Base-by-base conservation (phyloP, 345 rosid genomes). In the Murraya paniculata region DNA sequence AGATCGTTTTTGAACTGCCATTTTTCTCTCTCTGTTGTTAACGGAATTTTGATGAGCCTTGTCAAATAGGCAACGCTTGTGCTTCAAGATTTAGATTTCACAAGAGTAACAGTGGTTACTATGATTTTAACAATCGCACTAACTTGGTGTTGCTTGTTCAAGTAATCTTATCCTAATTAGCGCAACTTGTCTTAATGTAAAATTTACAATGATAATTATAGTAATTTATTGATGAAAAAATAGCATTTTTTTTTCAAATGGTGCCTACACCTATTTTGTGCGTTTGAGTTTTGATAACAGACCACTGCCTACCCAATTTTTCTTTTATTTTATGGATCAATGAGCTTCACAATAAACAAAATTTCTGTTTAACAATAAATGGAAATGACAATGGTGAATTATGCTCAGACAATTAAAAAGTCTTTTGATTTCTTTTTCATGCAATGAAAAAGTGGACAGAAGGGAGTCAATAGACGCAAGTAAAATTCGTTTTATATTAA, bases 381-480 rank as follows among this genome's bases (percentile, higher is more conserved):
- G 50, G 50, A 45, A 45, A 13, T 45, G 50, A 45, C 3, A 14
- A 11, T 45, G 50, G 50, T 45, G 18, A 45, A 45, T 45, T 45
- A 45, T 45, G 65, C 50, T 57, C 28, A 25, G 28, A 16, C 31
- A 36, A 7, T 35, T 62, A 31, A 64, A 64, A 13, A 13, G 27
- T 30, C n/a, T 30, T 13, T 64, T 50, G 22, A 61, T 61, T 64
- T 6, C 60, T 50, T 53, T 38, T 25, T 13, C 3, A 57, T 27
- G 14, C 19, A 39, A 60, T 10, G n/a, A 39, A 60, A 59, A 38
- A 38, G n/a, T 6, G 14, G 0, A 21, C 0, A 10, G 50, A 50
- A 53, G 78, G 33, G 33, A 60, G 72, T 50, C 72, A 65, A 64
- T 64, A 18, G 31, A 75, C 74, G 73, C 48, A 57, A 38, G 31